phyloP scores from a whole-genome alignment of 2,329 filamentous ascomycete species.

The Curvularia spicifera region DNA sequence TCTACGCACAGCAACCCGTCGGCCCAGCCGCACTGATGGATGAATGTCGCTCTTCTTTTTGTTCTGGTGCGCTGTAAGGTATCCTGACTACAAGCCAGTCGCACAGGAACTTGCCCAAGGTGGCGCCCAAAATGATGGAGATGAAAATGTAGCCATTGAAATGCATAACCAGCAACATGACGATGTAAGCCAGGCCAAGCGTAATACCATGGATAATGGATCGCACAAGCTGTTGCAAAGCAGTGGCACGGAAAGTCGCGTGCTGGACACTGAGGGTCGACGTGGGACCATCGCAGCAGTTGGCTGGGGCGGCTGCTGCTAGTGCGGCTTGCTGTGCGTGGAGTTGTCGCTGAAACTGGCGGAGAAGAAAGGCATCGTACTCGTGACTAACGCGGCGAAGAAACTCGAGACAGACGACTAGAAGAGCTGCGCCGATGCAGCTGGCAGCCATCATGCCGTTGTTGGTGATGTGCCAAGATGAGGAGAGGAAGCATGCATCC shows the following conservation, averaged over 20 bases:
- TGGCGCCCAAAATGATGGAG: constrained; percentile 78
- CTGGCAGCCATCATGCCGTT: constrained; percentile 76
- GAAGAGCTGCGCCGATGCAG: constrained; percentile 78
- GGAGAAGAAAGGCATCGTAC: constrained; percentile 71
- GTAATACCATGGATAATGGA: constrained; percentile 72
- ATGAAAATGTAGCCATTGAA: constrained; percentile 78
- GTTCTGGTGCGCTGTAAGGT: constrained; percentile 30
- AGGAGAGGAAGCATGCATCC: constrained; percentile 73
- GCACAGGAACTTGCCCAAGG: constrained; percentile 74
- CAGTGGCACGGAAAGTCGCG: constrained; percentile 59
- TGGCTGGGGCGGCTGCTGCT: constrained; percentile 25
- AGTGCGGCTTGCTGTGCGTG: constrained; percentile 32
- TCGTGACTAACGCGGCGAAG: constrained; percentile 74
- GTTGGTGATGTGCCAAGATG: constrained; percentile 72
- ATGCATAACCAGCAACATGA: constrained; percentile 76
- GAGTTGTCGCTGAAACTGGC: constrained; percentile 55
- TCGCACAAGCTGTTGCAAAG: constrained; percentile 70
- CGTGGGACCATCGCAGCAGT: constrained; percentile 36
- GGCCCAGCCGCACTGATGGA: constrained; percentile 36
- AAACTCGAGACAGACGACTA: constrained; percentile 74
- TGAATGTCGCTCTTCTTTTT: constrained; percentile 33
- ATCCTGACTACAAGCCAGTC: constrained; percentile 62
- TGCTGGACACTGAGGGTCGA: constrained; percentile 32
- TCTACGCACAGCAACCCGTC: constrained; percentile 39
- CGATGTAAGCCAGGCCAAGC: constrained; percentile 77